A percentile compares a stretch with the other conserved stretches of the same genome.
Evolutionary conservation across 495 filamentous ascomycete species (phyloP).

Genomic region (Aspergillus carlsbadensis): DNA sequence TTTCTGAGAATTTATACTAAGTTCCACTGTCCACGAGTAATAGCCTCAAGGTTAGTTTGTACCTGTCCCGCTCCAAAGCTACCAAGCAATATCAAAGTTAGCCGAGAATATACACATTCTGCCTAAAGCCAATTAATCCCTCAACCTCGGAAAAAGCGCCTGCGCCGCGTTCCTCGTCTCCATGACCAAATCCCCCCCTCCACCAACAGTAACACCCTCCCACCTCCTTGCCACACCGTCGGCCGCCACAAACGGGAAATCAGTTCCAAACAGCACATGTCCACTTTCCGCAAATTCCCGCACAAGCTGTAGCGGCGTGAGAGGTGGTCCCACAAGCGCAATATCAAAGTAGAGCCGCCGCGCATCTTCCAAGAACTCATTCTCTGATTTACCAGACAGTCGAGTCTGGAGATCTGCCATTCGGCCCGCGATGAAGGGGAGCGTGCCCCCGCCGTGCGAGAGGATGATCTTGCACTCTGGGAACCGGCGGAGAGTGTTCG

Average conservation of each 20-base stretch:
- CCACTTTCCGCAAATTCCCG: background rate
- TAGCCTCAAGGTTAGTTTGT: no score
- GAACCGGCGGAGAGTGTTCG: constrained; percentile 9
- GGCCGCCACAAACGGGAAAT: background rate
- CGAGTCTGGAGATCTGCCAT: constrained; percentile 14
- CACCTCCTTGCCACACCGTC: background rate
- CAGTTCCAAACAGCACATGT: background rate
- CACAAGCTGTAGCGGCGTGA: background rate
- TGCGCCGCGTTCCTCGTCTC: background rate
- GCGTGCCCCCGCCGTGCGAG: constrained; percentile 47
- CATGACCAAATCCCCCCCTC: background rate
- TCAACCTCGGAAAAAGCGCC: background rate
- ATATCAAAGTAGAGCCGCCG: background rate
- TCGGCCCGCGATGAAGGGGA: constrained; percentile 42
- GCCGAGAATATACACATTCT: no score
- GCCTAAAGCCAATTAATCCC: no score
- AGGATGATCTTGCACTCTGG: constrained; percentile 34
- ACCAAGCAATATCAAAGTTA: no score
- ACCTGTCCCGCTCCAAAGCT: no score
- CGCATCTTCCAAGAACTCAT: background rate
- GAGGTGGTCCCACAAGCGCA: background rate
- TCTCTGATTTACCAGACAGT: background rate
- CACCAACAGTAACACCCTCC: background rate
- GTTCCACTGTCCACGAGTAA: no score
- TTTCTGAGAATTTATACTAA: no score